phyloP scores from a whole-genome alignment of 768 basidiomycete genomes.

The Tylopilus sp. region DNA sequence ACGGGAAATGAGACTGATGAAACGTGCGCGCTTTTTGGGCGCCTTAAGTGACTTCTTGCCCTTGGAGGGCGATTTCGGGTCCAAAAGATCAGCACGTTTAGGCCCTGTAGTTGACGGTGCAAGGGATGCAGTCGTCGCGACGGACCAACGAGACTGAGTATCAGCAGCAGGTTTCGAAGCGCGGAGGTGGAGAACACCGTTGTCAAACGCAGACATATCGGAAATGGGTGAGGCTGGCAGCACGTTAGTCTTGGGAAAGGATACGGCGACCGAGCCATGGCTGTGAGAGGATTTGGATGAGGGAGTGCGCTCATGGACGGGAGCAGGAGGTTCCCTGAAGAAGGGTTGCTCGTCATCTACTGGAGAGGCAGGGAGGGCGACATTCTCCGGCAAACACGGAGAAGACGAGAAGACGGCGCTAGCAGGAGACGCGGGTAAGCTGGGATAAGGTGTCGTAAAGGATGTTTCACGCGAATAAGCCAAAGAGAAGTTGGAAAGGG shows the following conservation, averaged over 20 bases:
- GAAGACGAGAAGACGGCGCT: conserved; percentile 15
- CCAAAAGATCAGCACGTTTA: conserved; percentile 1
- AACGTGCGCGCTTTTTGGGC: conserved; percentile 30
- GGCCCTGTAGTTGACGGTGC: conserved; percentile 15
- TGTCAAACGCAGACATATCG: background rate
- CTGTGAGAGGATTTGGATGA: conserved; percentile 10
- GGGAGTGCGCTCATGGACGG: background rate
- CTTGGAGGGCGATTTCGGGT: conserved; percentile 12
- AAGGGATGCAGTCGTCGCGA: conserved; percentile 31
- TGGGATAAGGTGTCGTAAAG: conserved; percentile 22
- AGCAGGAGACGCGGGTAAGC: conserved; percentile 21
- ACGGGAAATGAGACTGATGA: conserved; percentile 31
- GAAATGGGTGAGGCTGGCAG: conserved; percentile 11
- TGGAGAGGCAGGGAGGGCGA: conserved; percentile 27
- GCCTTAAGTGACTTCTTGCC: conserved; percentile 24
- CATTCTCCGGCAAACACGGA: conserved; percentile 22
- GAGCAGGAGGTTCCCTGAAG: background rate
- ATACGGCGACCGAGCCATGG: background rate
- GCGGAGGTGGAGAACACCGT: background rate
- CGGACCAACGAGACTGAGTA: conserved; percentile 27
- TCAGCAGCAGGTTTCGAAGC: background rate
- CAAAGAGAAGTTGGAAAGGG: conserved; percentile 27
- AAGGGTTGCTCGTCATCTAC: conserved; percentile 9
- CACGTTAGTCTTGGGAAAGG: conserved; percentile 4
- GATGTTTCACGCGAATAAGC: conserved; percentile 26